A percentile compares a stretch with the other conserved stretches of the same genome.
Evolutionary conservation across 352 stramenopile genomes (phyloP).

Genomic region (Phytophthora agathidicida): DNA sequence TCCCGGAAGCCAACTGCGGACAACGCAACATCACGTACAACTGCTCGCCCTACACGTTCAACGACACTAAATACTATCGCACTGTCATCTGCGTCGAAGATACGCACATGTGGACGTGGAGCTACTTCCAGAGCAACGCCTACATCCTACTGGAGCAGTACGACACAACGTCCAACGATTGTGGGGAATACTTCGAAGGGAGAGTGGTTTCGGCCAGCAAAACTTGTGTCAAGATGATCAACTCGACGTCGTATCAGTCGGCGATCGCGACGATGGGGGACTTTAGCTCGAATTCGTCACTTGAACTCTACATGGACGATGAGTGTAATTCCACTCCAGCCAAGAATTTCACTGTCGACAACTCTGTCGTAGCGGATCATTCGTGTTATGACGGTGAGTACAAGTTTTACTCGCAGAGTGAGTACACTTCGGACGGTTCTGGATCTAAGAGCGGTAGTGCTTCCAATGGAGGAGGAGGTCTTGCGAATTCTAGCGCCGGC

Average conservation of each 20-base stretch:
- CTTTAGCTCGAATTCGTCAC: neutral
- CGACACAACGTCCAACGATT: neutral
- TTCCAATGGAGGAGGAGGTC: too few species aligned
- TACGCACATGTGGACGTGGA: conserved; percentile 12
- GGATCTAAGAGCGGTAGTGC: too few species aligned
- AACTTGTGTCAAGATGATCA: conserved; percentile 18
- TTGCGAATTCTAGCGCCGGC: too few species aligned
- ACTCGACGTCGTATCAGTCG: conserved; percentile 24
- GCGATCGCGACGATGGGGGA: conserved; percentile 3
- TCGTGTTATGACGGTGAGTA: conserved; percentile 9
- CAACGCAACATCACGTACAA: conserved; percentile 29
- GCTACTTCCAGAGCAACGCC: conserved; percentile 36
- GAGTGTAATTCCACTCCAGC: neutral
- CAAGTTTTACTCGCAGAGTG: conserved; percentile 14
- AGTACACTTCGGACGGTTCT: conserved; percentile 18
- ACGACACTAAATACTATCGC: conserved; percentile 14
- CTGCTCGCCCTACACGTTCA: conserved; percentile 24
- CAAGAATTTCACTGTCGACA: conserved; percentile 2
- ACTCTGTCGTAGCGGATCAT: conserved; percentile 1
- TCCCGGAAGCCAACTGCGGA: conserved; percentile 20
- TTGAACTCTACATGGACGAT: conserved; percentile 4
- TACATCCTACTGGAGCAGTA: conserved; percentile 43
- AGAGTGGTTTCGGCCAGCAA: conserved; percentile 9
- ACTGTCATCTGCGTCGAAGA: conserved; percentile 24
- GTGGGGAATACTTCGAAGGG: conserved; percentile 3